Evolutionary conservation across 805 yeast genomes (phyloP).

Genomic region (Ogataea thermomethanolica): DNA sequence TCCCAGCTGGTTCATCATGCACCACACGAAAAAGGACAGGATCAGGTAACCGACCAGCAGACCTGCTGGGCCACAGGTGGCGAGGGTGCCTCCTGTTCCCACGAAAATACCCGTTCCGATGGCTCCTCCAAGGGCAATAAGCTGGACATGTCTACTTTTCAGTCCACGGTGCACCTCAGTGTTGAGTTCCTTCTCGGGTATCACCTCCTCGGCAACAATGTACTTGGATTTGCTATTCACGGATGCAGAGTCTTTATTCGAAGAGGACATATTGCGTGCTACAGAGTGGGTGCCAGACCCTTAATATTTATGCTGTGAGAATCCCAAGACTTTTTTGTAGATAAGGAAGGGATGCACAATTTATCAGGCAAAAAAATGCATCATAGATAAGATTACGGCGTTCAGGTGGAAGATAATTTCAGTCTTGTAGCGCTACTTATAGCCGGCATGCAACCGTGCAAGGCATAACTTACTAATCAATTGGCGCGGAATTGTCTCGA

Average conservation of each 20-base stretch:
- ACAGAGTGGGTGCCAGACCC: neutral
- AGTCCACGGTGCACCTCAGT: constrained; percentile 37
- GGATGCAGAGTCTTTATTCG: neutral
- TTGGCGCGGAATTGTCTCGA: neutral
- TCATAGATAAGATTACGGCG: neutral
- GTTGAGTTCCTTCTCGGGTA: neutral
- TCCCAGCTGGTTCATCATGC: constrained; percentile 61
- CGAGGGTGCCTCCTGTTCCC: constrained; percentile 41
- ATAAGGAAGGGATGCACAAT: neutral
- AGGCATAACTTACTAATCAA: too few relatives aligned
- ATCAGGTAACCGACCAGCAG: constrained; percentile 58
- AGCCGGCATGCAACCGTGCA: neutral
- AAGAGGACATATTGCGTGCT: neutral
- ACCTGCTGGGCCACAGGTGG: constrained; percentile 37
- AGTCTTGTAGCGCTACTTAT: neutral
- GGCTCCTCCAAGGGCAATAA: constrained; percentile 69
- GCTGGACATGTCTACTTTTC: constrained; percentile 49
- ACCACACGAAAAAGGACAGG: constrained; percentile 61
- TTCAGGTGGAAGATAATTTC: neutral
- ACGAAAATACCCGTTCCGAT: constrained; percentile 60
- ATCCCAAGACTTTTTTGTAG: neutral
- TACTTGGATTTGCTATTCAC: constrained; percentile 2
- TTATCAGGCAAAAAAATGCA: neutral
- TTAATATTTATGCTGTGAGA: neutral
- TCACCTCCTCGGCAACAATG: constrained; percentile 4